phyloP scores from a whole-genome alignment of 331 rosid genomes.

The Telfairia occidentalis region DNA sequence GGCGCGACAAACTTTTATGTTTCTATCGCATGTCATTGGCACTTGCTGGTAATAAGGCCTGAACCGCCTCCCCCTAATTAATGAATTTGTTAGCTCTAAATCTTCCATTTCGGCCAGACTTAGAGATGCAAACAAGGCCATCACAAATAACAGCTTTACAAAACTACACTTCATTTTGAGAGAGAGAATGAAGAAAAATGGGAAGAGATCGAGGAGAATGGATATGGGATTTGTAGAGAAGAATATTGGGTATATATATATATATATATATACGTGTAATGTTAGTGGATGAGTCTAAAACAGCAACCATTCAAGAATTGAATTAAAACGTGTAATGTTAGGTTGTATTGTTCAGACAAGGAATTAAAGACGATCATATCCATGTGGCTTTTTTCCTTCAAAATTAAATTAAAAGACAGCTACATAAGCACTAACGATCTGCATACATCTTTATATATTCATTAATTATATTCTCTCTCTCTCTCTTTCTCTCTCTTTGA shows the following conservation, averaged over 20 bases:
- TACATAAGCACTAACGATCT: background rate
- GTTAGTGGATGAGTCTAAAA: constrained; percentile 4
- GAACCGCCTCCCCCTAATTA: background rate
- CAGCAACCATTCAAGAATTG: background rate
- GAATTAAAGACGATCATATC: background rate
- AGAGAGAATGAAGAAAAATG: background rate
- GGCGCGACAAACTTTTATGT: constrained; percentile 33
- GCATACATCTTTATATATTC: background rate
- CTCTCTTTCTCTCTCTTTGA: background rate
- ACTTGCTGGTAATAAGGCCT: background rate
- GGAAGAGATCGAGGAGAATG: background rate
- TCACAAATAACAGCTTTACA: background rate
- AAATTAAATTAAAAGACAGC: background rate
- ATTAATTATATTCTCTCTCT: background rate
- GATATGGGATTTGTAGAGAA: background rate
- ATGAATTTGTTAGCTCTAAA: background rate
- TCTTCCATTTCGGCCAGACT: background rate
- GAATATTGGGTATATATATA: background rate
- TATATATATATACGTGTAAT: too few relatives aligned
- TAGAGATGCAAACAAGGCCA: background rate
- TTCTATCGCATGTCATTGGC: constrained; percentile 30
- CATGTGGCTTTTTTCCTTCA: background rate
- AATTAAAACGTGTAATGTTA: background rate
- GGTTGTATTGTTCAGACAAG: background rate
- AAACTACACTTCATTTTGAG: background rate